These are phyloP conservation scores for Myxozyma nipponensis DNA, from an alignment of 805 yeast species.

Conservation along the genomic window DNA sequence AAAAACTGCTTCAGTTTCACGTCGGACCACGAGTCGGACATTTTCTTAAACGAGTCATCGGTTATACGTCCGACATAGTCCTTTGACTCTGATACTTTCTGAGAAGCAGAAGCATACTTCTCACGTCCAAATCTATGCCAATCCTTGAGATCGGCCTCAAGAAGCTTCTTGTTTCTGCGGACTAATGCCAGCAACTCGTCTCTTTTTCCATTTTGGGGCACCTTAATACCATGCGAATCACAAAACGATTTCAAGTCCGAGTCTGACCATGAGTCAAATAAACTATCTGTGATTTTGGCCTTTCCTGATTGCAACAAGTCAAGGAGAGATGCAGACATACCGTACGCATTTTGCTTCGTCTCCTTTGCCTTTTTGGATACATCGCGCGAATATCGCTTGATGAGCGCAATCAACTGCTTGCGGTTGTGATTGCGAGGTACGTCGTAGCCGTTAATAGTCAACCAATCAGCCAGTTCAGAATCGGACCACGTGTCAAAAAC, in stretches of 20 bases:
- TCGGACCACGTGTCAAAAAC: constrained; percentile 31
- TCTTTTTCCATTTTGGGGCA: constrained; percentile 20
- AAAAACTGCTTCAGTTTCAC: constrained; percentile 36
- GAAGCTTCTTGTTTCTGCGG: constrained; percentile 35
- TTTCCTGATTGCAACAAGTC: constrained; percentile 40
- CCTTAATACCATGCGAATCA: constrained; percentile 38
- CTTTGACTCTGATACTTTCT: constrained; percentile 24
- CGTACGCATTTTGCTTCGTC: constrained; percentile 28
- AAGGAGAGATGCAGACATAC: constrained; percentile 35
- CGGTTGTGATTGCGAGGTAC: constrained; percentile 19
- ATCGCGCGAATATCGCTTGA: constrained; percentile 15
- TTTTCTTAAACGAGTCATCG: constrained; percentile 28
- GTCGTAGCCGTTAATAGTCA: constrained; percentile 22
- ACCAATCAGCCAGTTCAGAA: constrained; percentile 25
- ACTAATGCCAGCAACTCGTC: constrained; percentile 31
- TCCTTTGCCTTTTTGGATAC: constrained; percentile 5
- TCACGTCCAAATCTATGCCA: constrained; percentile 22
- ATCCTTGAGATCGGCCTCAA: constrained; percentile 32
- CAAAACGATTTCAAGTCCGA: constrained; percentile 45
- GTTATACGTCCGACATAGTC: constrained; percentile 21
- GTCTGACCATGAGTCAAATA: constrained; percentile 43
- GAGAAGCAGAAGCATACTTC: constrained; percentile 2
- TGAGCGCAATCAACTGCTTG: constrained; percentile 14
- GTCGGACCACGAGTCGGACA: constrained; percentile 37
- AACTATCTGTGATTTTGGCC: constrained; percentile 30